Evolutionary conservation across 208 protist genomes (phyloP).

Genomic region (Naegleria gruberi): DNA sequence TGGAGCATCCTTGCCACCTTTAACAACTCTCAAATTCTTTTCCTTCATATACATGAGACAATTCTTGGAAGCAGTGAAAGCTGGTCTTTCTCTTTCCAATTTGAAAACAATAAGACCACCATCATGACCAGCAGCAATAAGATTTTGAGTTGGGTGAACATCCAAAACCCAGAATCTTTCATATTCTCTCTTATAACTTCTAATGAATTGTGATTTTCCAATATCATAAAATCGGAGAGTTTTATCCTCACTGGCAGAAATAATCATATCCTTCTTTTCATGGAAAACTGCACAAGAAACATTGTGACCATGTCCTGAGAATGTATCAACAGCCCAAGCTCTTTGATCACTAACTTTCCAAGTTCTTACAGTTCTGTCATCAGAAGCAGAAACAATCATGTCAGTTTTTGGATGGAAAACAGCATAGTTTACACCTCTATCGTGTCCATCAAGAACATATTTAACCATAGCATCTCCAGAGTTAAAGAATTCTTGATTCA

Average conservation of each 20-base stretch:
- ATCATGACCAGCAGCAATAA: slow-evolving; percentile 95
- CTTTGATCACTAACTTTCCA: slow-evolving; percentile 80
- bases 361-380: slow-evolving; percentile 92
- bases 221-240: slow-evolving; percentile 87
- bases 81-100: slow-evolving; percentile 87
- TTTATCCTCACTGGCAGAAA: slow-evolving; percentile 89
- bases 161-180: slow-evolving; percentile 97
- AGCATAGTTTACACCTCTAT: slow-evolving; percentile 97
- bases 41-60: slow-evolving; percentile 52
- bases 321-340: slow-evolving; percentile 80
- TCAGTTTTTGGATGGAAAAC: slow-evolving; percentile 89
- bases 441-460: slow-evolving; percentile 92
- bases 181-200: slow-evolving; percentile 82
- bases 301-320: slow-evolving; percentile 93
- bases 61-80: slow-evolving; percentile 46
- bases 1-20: neutral
- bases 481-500: slow-evolving; percentile 83
- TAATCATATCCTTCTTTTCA: slow-evolving; percentile 84
- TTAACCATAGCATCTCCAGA: slow-evolving; percentile 80
- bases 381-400: slow-evolving; percentile 88
- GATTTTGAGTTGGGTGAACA: slow-evolving; percentile 75
- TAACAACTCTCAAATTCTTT: neutral
- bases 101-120: slow-evolving; percentile 95
- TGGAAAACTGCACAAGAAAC: slow-evolving; percentile 91
- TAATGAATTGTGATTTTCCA: slow-evolving; percentile 50